Percentiles rank a stretch among this genome's conserved stretches.
phyloP scores from a whole-genome alignment of 176 grass and related monocot species.

The Raddia distichophylla region DNA sequence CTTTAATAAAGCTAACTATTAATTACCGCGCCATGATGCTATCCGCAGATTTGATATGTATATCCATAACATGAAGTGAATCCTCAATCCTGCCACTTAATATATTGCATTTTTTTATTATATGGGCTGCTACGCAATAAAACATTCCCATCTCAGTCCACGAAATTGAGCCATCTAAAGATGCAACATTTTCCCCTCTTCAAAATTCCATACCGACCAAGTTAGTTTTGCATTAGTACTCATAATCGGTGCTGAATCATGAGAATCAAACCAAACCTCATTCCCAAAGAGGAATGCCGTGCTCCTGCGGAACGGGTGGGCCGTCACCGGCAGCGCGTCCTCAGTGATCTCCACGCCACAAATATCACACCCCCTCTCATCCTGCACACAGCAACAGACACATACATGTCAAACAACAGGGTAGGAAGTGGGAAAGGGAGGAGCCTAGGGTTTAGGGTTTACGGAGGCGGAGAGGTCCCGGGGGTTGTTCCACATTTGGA shows the following conservation, averaged over 20 bases:
- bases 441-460: constrained; percentile 42
- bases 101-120: neutral
- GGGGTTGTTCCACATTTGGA: too few relatives aligned
- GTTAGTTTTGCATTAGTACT: neutral
- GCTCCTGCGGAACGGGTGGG: constrained; percentile 67
- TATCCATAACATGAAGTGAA: neutral
- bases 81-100: neutral
- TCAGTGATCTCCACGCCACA: constrained; percentile 90
- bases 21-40: neutral
- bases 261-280: constrained; percentile 59
- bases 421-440: neutral
- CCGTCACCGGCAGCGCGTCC: constrained; percentile 61
- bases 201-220: neutral
- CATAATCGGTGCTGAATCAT: neutral
- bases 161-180: neutral
- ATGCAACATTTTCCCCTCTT: neutral
- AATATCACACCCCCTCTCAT: constrained; percentile 68
- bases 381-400: constrained; percentile 37
- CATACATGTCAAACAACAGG: neutral
- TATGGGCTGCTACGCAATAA: neutral
- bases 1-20: neutral
- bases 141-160: neutral
- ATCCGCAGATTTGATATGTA: neutral
- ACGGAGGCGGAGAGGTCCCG: neutral
- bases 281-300: constrained; percentile 94